Evolutionary conservation across 176 grass and related monocot genomes (phyloP).

Genomic region (Carex parvula): DNA sequence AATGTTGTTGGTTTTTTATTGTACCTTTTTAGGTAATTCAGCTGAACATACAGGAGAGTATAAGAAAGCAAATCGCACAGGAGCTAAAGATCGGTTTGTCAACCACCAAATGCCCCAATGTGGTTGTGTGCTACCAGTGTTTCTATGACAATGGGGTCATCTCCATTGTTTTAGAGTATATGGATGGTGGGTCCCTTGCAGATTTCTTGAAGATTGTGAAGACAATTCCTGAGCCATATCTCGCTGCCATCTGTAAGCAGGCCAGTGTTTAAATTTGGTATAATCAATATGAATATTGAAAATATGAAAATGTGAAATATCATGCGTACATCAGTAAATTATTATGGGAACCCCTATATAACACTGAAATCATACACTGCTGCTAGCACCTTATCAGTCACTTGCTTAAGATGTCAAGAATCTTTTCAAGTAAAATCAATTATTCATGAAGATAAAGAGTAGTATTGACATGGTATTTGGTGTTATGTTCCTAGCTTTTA

Average conservation of each 20-base stretch:
- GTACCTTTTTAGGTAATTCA: slow-evolving; percentile 65
- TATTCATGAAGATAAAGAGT: not conserved
- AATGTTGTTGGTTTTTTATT: not conserved
- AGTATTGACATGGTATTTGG: no score
- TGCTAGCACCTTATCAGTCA: not conserved
- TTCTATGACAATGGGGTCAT: slow-evolving; percentile 86
- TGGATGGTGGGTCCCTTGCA: slow-evolving; percentile 84
- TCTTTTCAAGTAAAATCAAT: not conserved
- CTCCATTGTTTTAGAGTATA: slow-evolving; percentile 95
- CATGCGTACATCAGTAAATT: not conserved
- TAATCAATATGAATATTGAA: not conserved
- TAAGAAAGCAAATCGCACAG: slow-evolving; percentile 68
- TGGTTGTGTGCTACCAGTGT: slow-evolving; percentile 77
- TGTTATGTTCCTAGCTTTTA: not conserved
- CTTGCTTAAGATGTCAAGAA: not conserved
- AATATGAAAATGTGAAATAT: slow-evolving; percentile 12
- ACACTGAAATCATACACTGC: not conserved
- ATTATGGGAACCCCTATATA: not conserved
- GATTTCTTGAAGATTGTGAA: slow-evolving; percentile 80
- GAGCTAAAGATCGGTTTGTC: slow-evolving; percentile 89
- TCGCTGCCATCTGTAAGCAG: slow-evolving; percentile 98
- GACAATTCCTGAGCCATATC: slow-evolving; percentile 79
- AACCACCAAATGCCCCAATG: slow-evolving; percentile 54
- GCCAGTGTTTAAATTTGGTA: slow-evolving; percentile 40
- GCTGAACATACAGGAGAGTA: slow-evolving; percentile 71